These are phyloP conservation scores for Neoscytalidium dimidiatum DNA, from an alignment of 2,329 filamentous ascomycete species.

Conservation along the genomic window DNA sequence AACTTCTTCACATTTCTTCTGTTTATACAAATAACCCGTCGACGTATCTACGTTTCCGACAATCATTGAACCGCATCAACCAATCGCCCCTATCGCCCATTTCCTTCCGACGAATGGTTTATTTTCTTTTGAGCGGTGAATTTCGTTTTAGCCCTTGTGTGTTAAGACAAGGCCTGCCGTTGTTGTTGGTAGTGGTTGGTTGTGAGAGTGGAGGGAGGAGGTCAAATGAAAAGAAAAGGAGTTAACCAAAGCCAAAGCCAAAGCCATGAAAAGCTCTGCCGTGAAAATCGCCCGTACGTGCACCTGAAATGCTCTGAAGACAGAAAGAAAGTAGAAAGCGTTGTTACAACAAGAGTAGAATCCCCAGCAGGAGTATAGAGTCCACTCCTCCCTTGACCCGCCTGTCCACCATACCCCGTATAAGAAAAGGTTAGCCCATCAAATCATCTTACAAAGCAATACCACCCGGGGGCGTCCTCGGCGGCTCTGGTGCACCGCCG, in stretches of 20 bases:
- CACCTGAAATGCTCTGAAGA: constrained; percentile 2
- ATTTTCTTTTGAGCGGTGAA: background rate
- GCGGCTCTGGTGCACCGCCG: constrained; percentile 10
- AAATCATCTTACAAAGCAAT: constrained; percentile 8
- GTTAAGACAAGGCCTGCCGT: background rate
- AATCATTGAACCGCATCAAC: background rate
- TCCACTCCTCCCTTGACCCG: background rate
- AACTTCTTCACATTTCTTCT: background rate
- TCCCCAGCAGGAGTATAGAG: no score
- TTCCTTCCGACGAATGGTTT: background rate
- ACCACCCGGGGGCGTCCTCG: background rate
- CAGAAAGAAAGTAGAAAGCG: background rate
- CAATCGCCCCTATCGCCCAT: background rate
- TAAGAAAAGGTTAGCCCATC: no score
- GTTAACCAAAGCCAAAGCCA: background rate
- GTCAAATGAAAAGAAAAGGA: background rate
- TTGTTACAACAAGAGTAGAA: no score
- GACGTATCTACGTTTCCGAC: background rate
- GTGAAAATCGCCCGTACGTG: background rate
- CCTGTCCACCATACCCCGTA: no score
- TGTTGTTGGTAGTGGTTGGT: background rate
- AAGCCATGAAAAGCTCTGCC: background rate
- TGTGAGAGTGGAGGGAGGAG: background rate
- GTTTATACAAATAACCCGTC: background rate
- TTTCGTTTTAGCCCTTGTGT: background rate